Conservation (phyloP, 192 early-diverging fungal species). For the Backusella tuberculispora region DNA sequence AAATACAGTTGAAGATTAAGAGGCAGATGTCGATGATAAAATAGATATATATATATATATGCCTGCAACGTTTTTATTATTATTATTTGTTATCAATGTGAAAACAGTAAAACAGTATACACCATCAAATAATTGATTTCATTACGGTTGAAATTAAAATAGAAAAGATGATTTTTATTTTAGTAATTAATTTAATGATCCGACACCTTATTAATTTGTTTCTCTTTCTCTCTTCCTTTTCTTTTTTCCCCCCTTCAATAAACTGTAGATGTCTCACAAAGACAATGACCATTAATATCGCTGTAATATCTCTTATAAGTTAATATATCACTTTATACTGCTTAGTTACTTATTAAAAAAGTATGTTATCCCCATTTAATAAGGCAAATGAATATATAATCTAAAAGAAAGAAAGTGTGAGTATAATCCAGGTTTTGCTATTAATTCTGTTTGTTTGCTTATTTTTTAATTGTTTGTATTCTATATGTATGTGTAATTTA, state of each 20-base stretch:
- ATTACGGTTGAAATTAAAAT: neutral
- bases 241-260: neutral
- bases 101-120: neutral
- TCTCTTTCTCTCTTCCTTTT: neutral
- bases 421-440: neutral
- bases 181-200: neutral
- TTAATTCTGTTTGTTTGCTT: neutral
- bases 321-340: too few species aligned
- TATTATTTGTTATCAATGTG: neutral
- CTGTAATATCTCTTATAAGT: too few species aligned
- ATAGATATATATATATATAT: constrained; percentile 1
- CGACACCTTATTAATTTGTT: neutral
- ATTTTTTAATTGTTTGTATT: neutral
- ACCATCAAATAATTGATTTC: neutral
- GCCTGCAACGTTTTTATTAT: neutral
- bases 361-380: too few species aligned
- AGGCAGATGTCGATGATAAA: neutral
- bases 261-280: neutral
- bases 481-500: neutral
- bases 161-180: neutral
- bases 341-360: too few species aligned
- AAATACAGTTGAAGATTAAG: neutral
- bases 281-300: neutral
- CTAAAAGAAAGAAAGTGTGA: neutral
- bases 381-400: neutral